A percentile compares a stretch with the other conserved stretches of the same genome.
phyloP scores from a whole-genome alignment of 208 protist genomes.

The Crithidia thermophila region DNA sequence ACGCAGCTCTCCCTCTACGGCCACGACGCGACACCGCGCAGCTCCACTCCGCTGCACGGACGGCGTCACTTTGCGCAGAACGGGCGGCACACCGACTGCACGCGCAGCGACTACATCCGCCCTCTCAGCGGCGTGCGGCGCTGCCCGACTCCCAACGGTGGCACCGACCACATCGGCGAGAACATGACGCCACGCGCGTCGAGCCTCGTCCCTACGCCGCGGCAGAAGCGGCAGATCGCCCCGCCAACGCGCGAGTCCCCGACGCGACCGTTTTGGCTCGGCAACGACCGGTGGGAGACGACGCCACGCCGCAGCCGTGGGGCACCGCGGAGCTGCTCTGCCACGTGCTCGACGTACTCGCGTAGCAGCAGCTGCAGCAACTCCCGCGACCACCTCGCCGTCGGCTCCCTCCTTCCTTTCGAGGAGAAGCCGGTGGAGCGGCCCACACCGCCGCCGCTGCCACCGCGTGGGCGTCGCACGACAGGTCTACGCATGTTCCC shows the following conservation, averaged over 20 bases:
- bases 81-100: conserved; percentile 17
- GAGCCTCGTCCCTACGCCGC: neutral
- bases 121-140: conserved; percentile 20
- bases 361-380: conserved; percentile 18
- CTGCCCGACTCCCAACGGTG: neutral
- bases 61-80: conserved; percentile 38
- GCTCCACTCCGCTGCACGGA: conserved; percentile 24
- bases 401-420: conserved; percentile 53
- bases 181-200: conserved; percentile 31
- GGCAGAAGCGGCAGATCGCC: conserved; percentile 43
- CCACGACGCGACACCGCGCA: conserved; percentile 18
- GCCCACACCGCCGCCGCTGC: conserved; percentile 52
- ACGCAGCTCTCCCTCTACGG: conserved; percentile 60
- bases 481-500: conserved; percentile 61
- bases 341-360: conserved; percentile 1
- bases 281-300: neutral
- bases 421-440: conserved; percentile 46
- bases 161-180: conserved; percentile 37
- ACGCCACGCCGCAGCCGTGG: neutral
- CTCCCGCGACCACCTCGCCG: conserved; percentile 37
- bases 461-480: conserved; percentile 37
- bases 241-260: conserved; percentile 23
- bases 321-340: neutral
- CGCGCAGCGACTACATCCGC: neutral
- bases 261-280: conserved; percentile 26